A percentile compares a stretch with the other conserved stretches of the same genome.
phyloP scores from a whole-genome alignment of 2,329 filamentous ascomycete genomes.

The Furcasterigmium furcatum region DNA sequence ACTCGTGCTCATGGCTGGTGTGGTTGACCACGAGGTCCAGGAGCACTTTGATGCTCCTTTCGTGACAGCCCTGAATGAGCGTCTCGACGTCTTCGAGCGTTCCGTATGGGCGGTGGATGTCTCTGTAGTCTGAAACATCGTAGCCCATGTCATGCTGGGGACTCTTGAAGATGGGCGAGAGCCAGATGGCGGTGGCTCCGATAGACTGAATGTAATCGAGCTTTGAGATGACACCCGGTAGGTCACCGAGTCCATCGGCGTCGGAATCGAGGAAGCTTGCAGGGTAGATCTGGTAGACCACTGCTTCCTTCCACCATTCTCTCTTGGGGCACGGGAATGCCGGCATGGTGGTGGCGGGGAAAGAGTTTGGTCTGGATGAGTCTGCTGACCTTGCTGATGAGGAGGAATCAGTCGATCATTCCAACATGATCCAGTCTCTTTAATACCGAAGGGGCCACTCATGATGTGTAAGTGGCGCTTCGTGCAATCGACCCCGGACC shows the following conservation, averaged over 20 bases:
- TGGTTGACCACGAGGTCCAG: slow-evolving; percentile 26
- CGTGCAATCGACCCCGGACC: background rate
- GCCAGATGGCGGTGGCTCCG: slow-evolving; percentile 15
- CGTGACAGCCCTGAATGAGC: slow-evolving; percentile 56
- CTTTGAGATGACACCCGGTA: slow-evolving; percentile 18
- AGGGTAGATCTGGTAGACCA: slow-evolving; percentile 56
- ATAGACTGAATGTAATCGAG: slow-evolving; percentile 21
- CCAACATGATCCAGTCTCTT: background rate
- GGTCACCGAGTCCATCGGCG: slow-evolving; percentile 16
- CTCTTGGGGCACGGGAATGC: slow-evolving; percentile 2
- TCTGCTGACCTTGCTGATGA: background rate
- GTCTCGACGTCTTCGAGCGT: slow-evolving; percentile 61
- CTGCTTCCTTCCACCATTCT: slow-evolving; percentile 51
- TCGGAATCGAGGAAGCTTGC: slow-evolving; percentile 18
- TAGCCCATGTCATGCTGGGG: slow-evolving; percentile 64
- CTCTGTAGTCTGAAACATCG: slow-evolving; percentile 57
- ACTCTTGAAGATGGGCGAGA: slow-evolving; percentile 23
- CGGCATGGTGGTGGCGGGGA: background rate
- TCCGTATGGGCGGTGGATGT: slow-evolving; percentile 49
- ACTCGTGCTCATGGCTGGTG: slow-evolving; percentile 38
- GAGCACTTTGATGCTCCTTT: slow-evolving; percentile 18
- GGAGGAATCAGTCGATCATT: background rate
- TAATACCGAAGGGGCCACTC: background rate
- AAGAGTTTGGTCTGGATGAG: background rate
- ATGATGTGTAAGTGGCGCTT: background rate